Conservation (phyloP, 805 yeast genomes). For the Yarrowia osloensis region DNA sequence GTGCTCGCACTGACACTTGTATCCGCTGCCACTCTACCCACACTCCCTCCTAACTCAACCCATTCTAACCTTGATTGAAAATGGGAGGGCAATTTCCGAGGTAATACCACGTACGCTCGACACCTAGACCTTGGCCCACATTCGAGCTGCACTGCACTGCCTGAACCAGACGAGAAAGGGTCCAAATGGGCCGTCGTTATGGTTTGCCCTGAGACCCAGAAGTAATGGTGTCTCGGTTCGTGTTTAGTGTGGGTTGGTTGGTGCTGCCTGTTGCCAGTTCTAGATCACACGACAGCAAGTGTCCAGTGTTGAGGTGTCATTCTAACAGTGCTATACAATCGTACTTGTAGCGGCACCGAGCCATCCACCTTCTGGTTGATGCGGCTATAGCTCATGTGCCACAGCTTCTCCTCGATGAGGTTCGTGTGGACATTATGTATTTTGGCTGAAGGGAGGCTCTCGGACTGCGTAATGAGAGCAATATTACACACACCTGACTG, state of each 20-base stretch:
- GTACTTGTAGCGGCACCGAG: too few relatives aligned
- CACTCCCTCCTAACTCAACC: too few relatives aligned
- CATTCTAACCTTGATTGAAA: conserved; percentile 2
- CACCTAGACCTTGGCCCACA: neutral
- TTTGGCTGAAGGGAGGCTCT: too few relatives aligned
- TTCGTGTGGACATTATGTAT: neutral
- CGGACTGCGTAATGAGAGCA: neutral
- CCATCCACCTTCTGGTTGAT: too few relatives aligned
- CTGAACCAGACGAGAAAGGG: conserved; percentile 5
- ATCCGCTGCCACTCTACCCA: too few relatives aligned
- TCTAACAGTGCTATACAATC: too few relatives aligned
- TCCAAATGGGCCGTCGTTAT: neutral
- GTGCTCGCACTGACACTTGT: too few relatives aligned
- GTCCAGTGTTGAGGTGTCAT: too few relatives aligned
- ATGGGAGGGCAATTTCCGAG: conserved; percentile 15
- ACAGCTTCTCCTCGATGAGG: neutral
- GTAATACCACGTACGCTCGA: conserved; percentile 14
- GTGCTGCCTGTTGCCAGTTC: too few relatives aligned
- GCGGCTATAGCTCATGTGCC: too few relatives aligned
- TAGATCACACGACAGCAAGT: neutral
- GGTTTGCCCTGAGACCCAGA: neutral
- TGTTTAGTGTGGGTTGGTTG: too few relatives aligned
- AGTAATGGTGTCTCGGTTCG: too few relatives aligned
- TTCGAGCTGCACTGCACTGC: conserved; percentile 9
- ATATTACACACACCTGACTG: neutral